phyloP scores from a whole-genome alignment of 2,329 filamentous ascomycete genomes.

The Annulohypoxylon truncatum region DNA sequence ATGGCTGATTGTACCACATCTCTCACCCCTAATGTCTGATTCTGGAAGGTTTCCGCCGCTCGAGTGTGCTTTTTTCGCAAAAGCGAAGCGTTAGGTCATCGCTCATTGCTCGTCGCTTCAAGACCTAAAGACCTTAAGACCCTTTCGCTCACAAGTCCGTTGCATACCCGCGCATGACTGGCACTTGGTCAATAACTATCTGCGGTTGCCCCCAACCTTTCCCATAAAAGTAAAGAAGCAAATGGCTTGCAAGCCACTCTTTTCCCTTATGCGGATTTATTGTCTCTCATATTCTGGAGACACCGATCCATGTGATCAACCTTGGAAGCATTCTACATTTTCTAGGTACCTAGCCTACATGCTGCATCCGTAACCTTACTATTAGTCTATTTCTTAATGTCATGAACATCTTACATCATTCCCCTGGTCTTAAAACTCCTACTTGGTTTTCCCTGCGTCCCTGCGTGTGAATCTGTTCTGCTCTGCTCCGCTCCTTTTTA shows the following conservation, averaged over 20 bases:
- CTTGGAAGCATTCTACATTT: constrained; percentile 29
- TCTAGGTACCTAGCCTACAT: constrained; percentile 27
- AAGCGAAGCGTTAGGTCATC: constrained; percentile 27
- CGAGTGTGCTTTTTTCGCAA: constrained; percentile 20
- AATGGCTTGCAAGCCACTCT: constrained; percentile 39
- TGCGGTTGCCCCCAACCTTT: constrained; percentile 31
- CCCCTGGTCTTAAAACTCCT: constrained; percentile 34
- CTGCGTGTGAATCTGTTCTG: constrained; percentile 30
- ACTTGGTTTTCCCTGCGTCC: constrained; percentile 19
- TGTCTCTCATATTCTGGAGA: constrained; percentile 41
- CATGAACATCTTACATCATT: constrained; percentile 41
- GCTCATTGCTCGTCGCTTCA: constrained; percentile 19
- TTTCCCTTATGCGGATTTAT: constrained; percentile 34
- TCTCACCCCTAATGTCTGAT: constrained; percentile 36
- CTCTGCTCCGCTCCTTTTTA: constrained; percentile 13
- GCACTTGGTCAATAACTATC: constrained; percentile 23
- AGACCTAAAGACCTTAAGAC: not conserved
- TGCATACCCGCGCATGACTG: constrained; percentile 40
- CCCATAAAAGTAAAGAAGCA: constrained; percentile 21
- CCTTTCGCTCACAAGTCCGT: constrained; percentile 32
- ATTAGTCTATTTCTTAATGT: constrained; percentile 36
- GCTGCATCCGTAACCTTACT: constrained; percentile 36
- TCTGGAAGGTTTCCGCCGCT: constrained; percentile 41
- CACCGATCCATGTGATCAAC: constrained; percentile 41
- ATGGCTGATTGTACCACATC: constrained; percentile 34